Percentiles rank a stretch among this genome's conserved stretches.
phyloP scores from a whole-genome alignment of 345 rosid genomes.

The Atalantia buxifolia region DNA sequence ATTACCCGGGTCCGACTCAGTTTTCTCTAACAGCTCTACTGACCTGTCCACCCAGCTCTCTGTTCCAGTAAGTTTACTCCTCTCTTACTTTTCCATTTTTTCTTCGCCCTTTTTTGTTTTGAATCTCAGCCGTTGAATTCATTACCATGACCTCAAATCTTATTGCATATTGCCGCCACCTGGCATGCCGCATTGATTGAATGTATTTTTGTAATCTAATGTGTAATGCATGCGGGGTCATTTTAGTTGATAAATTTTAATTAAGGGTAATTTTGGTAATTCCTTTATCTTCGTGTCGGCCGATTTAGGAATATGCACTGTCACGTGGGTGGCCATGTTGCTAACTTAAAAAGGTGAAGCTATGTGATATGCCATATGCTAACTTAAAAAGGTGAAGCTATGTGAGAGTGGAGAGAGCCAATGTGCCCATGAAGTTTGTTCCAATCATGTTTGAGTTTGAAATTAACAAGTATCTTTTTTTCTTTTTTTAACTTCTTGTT shows the following conservation, averaged over 20 bases:
- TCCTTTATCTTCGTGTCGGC: neutral
- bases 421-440: too few species aligned
- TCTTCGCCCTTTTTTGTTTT: too few species aligned
- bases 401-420: too few species aligned
- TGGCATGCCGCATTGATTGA: neutral
- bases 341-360: constrained; percentile 5
- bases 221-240: neutral
- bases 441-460: too few species aligned
- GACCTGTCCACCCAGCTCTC: constrained; percentile 78
- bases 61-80: constrained; percentile 63
- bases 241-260: neutral
- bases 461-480: too few species aligned
- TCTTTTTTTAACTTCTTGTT: too few species aligned
- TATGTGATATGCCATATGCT: neutral
- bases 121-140: constrained; percentile 10
- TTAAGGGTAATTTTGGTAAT: constrained; percentile 11
- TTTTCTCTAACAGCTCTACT: constrained; percentile 52
- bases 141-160: constrained; percentile 14
- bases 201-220: neutral
- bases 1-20: constrained; percentile 56
- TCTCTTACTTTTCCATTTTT: too few species aligned
- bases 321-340: constrained; percentile 47
- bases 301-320: constrained; percentile 20
- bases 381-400: too few species aligned
- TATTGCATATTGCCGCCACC: neutral